Evolutionary conservation across 164 flowering plant genomes (phyloP), one percentile per base, ranked within the genome.

Genomic region (Annona cherimola): DNA sequence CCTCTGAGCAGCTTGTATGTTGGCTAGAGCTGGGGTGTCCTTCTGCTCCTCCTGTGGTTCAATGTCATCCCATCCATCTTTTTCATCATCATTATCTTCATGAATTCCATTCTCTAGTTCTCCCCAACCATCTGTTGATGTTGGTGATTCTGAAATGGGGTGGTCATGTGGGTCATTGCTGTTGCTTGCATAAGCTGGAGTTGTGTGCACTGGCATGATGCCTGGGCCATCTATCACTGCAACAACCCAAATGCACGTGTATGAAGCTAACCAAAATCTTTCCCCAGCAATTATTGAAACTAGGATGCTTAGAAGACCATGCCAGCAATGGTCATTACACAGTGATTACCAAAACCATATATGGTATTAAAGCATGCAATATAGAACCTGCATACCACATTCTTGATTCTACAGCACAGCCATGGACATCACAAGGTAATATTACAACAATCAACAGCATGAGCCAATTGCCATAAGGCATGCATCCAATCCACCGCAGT

Each of bases 81-180:
- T 92, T 54, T 92, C 96, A 73, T 63, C 75, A 0, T 84, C 92
- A 76, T 79, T 78, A 42, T 81, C 93, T 62, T 82, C 96, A 45
- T 70, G 63, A 73, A 88, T 81, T 67, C 97, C 97, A 80, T 90
- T 90, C 70, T 88, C 99, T 69, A 92, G 79, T 73, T 93, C 99
- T 77, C 97, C 99, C 98, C 99, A 96, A 42, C 98, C 97, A 86
- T 96, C 99, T 26, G 92, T 88, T 68, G 98, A 90, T 46, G 93
- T 84, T 45, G 98, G 98, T 40, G 99, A 93, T 26, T 65, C 74
- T 39, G 97, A 94, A 11, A 57, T 81, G 57, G 87, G 88, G 71
- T 83, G 88, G 73, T 90, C 92, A 42, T 84, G 74, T 1, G 79
- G 71, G 76, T 86, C 87, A 4, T 73, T 66, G 67, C 67, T 76